phyloP scores from a whole-genome alignment of 768 basidiomycete species.

The Lactarius hengduanensis region DNA sequence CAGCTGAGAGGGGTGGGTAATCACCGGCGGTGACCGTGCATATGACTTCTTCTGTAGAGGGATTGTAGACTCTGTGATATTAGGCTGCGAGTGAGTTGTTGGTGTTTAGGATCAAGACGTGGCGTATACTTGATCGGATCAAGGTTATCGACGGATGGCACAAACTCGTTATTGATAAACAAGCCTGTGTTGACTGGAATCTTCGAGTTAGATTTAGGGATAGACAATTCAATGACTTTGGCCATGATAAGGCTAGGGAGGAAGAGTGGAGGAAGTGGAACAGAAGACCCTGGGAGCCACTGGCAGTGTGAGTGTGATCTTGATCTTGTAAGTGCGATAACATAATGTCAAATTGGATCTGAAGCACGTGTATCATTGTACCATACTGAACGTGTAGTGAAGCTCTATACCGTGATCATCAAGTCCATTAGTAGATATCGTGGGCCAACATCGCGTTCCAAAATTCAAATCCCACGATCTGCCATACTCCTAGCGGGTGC shows the following conservation, averaged over 20 bases:
- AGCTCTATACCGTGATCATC: not conserved
- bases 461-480: constrained; percentile 45
- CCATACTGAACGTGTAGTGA: not conserved
- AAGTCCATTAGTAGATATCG: constrained; percentile 3
- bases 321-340: not conserved
- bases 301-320: not conserved
- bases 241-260: constrained; percentile 19
- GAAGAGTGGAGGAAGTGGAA: not conserved
- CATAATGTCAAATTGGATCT: not conserved
- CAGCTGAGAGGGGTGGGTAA: constrained; percentile 4
- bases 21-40: constrained; percentile 59
- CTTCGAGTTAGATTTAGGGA: constrained; percentile 35
- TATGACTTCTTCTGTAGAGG: constrained; percentile 73
- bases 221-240: constrained; percentile 30
- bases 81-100: not conserved
- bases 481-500: constrained; percentile 46
- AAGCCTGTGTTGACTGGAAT: constrained; percentile 75
- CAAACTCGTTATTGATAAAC: constrained; percentile 91
- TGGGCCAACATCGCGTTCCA: not conserved
- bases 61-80: constrained; percentile 47
- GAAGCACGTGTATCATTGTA: not conserved
- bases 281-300: not conserved
- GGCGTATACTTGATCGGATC: constrained; percentile 60
- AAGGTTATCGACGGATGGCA: constrained; percentile 65
- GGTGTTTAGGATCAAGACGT: not conserved